phyloP scores from a whole-genome alignment of 176 grass and related monocot genomes.

The Microstegium vimineum region DNA sequence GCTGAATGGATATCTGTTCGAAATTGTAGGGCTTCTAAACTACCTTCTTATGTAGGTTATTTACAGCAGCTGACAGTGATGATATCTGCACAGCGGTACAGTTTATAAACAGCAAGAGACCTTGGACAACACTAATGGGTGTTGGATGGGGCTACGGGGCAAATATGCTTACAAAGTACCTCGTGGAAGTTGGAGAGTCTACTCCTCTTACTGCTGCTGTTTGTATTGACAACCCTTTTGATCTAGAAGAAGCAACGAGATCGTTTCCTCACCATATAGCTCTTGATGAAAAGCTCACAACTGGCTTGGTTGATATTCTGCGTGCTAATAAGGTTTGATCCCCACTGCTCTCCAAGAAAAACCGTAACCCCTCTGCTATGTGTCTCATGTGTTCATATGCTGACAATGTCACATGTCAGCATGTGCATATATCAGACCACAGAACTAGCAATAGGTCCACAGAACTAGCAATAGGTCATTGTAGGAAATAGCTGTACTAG shows the following conservation, averaged over 20 bases:
- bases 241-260: conserved; percentile 79
- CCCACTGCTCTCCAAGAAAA: neutral
- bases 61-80: conserved; percentile 98
- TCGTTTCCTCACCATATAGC: conserved; percentile 58
- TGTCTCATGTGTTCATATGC: neutral
- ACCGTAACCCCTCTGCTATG: neutral
- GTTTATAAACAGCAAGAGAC: conserved; percentile 64
- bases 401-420: neutral
- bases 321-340: conserved; percentile 70
- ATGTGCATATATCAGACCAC: neutral
- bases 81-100: conserved; percentile 62
- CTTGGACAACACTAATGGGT: conserved; percentile 84
- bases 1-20: conserved; percentile 15
- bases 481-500: neutral
- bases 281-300: conserved; percentile 66
- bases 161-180: conserved; percentile 93
- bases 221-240: conserved; percentile 89
- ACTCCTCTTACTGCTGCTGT: conserved; percentile 86
- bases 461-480: neutral
- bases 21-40: conserved; percentile 37
- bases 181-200: conserved; percentile 84
- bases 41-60: conserved; percentile 90
- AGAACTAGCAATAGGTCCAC: neutral
- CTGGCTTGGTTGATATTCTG: conserved; percentile 87
- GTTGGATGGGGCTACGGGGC: conserved; percentile 86